phyloP scores from a whole-genome alignment of 805 yeast species.

The Priceomyces castillae region DNA sequence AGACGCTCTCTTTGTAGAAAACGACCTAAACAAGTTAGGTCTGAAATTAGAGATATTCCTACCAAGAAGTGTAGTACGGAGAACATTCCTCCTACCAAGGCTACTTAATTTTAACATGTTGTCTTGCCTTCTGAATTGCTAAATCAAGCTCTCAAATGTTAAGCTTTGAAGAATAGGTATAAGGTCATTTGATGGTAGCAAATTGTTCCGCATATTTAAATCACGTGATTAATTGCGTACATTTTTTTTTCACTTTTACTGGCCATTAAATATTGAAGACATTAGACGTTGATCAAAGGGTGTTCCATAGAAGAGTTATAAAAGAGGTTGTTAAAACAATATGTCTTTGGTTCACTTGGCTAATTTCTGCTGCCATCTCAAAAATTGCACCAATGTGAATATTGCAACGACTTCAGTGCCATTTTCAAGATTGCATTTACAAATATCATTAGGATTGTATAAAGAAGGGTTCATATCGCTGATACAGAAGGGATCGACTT shows the following conservation, averaged over 20 bases:
- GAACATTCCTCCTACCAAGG: background rate
- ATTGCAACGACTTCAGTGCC: slow-evolving; percentile 77
- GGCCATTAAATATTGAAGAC: background rate
- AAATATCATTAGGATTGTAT: slow-evolving; percentile 79
- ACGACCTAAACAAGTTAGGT: background rate
- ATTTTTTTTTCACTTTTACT: background rate
- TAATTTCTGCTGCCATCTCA: slow-evolving; percentile 81
- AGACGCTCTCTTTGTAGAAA: background rate
- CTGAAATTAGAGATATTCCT: background rate
- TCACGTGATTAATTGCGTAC: background rate
- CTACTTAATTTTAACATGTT: background rate
- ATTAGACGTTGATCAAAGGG: too few species aligned
- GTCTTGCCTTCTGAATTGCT: background rate
- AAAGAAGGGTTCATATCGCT: slow-evolving; percentile 87
- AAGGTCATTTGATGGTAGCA: too few species aligned
- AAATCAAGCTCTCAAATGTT: too few species aligned
- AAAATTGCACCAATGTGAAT: slow-evolving; percentile 78
- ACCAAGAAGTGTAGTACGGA: background rate
- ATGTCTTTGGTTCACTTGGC: slow-evolving; percentile 90
- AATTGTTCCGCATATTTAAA: too few species aligned
- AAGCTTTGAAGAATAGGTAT: too few species aligned
- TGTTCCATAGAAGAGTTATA: too few species aligned
- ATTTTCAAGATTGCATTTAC: slow-evolving; percentile 76
- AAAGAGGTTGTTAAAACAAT: too few species aligned
- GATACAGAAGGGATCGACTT: slow-evolving; percentile 76